Conservation (phyloP, 257 asterid species). For the Solanum bulbocastanum region DNA sequence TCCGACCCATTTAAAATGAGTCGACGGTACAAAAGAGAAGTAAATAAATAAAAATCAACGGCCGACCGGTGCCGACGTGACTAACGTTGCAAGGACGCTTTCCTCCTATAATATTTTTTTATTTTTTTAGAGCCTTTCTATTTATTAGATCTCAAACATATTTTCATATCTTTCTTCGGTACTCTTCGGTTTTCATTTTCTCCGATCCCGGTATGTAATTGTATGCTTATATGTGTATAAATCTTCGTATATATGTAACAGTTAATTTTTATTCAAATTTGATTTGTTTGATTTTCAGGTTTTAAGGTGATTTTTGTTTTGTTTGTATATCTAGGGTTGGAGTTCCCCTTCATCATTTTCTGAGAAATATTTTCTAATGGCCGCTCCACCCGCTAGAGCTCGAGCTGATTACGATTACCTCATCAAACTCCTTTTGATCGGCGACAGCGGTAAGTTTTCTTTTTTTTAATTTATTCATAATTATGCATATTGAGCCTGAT, state of each 20-base stretch:
- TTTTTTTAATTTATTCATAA: neutral
- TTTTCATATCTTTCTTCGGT: neutral
- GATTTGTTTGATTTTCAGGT: neutral
- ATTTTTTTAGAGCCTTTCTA: conserved; percentile 22
- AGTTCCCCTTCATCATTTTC: neutral
- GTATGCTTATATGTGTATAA: neutral
- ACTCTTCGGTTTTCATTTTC: neutral
- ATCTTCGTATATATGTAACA: neutral
- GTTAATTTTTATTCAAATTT: neutral
- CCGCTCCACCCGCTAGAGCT: conserved; percentile 67
- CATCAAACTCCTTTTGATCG: conserved; percentile 64
- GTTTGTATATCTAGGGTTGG: conserved; percentile 2
- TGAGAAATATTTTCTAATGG: conserved; percentile 37
- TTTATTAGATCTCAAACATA: conserved; percentile 30
- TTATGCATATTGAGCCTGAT: neutral
- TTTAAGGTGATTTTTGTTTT: conserved; percentile 26
- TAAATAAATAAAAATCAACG: conserved; percentile 11
- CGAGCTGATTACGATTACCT: conserved; percentile 69
- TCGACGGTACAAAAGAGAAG: neutral
- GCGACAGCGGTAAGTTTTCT: conserved; percentile 52
- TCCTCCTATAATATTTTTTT: conserved; percentile 14
- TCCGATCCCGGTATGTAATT: conserved; percentile 46
- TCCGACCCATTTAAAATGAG: neutral
- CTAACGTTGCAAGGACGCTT: conserved; percentile 18
- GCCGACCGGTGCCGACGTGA: conserved; percentile 30